Conservation (phyloP, 176 grass and related monocot genomes). For the Triticum monococcum region DNA sequence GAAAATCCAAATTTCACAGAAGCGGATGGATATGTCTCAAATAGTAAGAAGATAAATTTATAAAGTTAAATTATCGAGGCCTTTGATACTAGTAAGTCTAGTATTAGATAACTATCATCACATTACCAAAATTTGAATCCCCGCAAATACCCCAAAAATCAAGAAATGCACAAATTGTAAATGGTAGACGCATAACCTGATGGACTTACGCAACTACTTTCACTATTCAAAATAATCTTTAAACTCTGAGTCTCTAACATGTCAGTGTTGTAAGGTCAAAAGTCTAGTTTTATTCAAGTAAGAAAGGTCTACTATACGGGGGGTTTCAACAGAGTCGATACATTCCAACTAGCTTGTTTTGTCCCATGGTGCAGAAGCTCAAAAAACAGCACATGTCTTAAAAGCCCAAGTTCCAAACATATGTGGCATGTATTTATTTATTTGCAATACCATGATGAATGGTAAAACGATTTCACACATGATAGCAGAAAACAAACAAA, state of each 20-base stretch:
- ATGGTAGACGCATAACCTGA: background rate
- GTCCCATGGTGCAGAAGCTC: background rate
- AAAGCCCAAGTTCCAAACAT: background rate
- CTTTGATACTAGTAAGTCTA: background rate
- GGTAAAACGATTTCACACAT: background rate
- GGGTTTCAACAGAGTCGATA: background rate
- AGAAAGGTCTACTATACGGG: background rate
- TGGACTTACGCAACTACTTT: background rate
- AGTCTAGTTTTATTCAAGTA: background rate
- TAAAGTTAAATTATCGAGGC: background rate
- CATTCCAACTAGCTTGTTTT: background rate
- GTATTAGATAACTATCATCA: background rate
- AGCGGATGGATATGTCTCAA: background rate
- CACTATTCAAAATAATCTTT: background rate
- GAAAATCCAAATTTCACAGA: background rate
- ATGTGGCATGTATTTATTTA: background rate
- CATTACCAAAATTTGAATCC: background rate
- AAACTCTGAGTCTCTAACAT: background rate
- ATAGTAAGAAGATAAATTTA: background rate
- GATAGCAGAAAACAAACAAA: background rate
- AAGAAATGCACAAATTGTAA: background rate
- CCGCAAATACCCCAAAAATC: background rate
- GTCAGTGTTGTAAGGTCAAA: background rate
- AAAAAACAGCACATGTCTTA: background rate
- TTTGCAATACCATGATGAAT: background rate